Percentiles rank a stretch among this genome's conserved stretches.
Conservation (phyloP, 2,329 filamentous ascomycete genomes). For the Nothophaeocryptopus gaeumannii region DNA sequence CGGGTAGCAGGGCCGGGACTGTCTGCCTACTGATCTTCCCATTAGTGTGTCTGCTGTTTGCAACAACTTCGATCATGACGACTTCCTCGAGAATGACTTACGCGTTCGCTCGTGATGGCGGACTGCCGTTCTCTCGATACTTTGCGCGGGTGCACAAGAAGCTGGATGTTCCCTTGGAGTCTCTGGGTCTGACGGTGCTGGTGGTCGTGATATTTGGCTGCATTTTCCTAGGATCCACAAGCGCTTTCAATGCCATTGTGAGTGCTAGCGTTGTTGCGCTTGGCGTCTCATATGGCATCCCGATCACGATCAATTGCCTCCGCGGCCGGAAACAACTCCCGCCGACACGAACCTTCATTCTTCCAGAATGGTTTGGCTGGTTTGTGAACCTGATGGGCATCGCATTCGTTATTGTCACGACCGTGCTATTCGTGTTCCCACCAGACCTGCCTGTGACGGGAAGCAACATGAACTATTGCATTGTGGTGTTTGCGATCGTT, state of each 20-base stretch:
- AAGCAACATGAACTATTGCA: conserved; percentile 66
- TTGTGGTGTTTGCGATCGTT: conserved; percentile 58
- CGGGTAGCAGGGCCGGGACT: conserved; percentile 33
- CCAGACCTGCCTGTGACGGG: conserved; percentile 62
- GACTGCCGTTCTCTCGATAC: conserved; percentile 35
- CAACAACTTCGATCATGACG: conserved; percentile 37
- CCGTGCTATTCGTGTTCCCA: conserved; percentile 72
- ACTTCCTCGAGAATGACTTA: conserved; percentile 38
- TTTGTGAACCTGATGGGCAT: conserved; percentile 60
- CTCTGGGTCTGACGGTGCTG: conserved; percentile 32
- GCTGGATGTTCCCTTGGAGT: conserved; percentile 36
- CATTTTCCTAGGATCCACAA: conserved; percentile 38
- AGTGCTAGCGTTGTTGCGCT: conserved; percentile 64
- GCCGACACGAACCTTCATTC: conserved; percentile 52
- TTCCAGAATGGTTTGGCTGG: conserved; percentile 58
- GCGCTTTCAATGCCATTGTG: conserved; percentile 39
- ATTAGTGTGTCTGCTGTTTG: conserved; percentile 36
- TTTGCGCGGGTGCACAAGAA: conserved; percentile 36
- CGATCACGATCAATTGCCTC: conserved; percentile 66
- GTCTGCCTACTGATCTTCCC: conserved; percentile 39
- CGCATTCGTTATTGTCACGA: conserved; percentile 66
- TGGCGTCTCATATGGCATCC: conserved; percentile 71
- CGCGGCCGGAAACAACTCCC: conserved; percentile 66
- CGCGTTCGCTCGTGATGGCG: conserved; percentile 38
- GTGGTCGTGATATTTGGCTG: conserved; percentile 37